Evolutionary conservation across 2,329 filamentous ascomycete species (phyloP).

Genomic region (Trichoderma endophyticum): DNA sequence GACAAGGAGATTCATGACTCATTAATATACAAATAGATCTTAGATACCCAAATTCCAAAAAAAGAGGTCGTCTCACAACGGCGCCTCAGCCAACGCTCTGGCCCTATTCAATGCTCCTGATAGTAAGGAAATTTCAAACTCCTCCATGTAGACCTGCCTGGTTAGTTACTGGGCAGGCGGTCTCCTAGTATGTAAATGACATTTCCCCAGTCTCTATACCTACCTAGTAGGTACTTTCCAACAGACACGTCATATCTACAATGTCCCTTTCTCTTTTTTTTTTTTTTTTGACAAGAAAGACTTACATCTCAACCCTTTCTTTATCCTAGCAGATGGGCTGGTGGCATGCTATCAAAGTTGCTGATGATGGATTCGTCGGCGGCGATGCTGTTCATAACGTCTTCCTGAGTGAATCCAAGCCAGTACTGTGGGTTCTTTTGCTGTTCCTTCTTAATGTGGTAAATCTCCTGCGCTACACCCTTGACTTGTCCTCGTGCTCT

Average conservation of each 20-base stretch:
- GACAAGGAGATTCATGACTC: neutral
- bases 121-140: neutral
- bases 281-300: neutral
- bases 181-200: neutral
- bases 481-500: slow-evolving; percentile 71
- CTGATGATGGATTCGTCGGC: slow-evolving; percentile 58
- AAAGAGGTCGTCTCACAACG: neutral
- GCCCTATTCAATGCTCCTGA: neutral
- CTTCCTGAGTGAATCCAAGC: slow-evolving; percentile 52
- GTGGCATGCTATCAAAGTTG: slow-evolving; percentile 47
- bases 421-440: slow-evolving; percentile 53
- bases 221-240: neutral
- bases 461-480: slow-evolving; percentile 75
- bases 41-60: neutral
- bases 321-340: slow-evolving; percentile 2
- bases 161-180: neutral
- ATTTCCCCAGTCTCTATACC: neutral
- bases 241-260: neutral
- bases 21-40: neutral
- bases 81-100: neutral
- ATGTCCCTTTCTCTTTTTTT: neutral
- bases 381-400: slow-evolving; percentile 53
- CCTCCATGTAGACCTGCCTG: neutral
- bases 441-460: slow-evolving; percentile 55
- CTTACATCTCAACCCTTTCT: neutral